Evolutionary conservation across 352 stramenopile genomes (phyloP), one percentile per base, ranked within the genome.

Genomic region (Albugo candida): DNA sequence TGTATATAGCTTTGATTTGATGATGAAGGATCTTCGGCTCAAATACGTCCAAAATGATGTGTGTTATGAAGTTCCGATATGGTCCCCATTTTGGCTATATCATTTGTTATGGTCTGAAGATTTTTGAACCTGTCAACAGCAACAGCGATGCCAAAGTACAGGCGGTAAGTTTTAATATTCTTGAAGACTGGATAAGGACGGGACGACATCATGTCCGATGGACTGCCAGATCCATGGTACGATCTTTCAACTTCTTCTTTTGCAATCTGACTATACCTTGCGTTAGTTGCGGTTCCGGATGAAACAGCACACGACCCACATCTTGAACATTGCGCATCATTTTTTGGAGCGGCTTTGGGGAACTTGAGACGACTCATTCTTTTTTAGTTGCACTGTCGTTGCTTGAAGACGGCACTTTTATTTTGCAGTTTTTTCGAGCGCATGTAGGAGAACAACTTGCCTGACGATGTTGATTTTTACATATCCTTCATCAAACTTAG

Each of bases 391-490:
- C 59, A 6, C 35, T 18, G 20, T n/a, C n/a, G n/a, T n/a, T n/a
- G 16, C 14, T 41, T 14, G 14, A 41, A 41, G 16, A 44, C 43
- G n/a, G 43, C 38, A 19, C 27, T 36, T 27, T 14, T 44, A 36
- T 49, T 49, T 13, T 49, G 38, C 13, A 19, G 21, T 14, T 14
- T 19, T 63, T 81, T 71, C 43, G n/a, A n/a, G n/a, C n/a, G n/a
- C n/a, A n/a, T n/a, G n/a, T n/a, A n/a, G n/a, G n/a, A n/a, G n/a
- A n/a, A 89, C 84, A n/a, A 71, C 63, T 44, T 77, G 70, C 27
- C 86, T 89, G 58, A 89, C 73, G 49, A 85, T 86, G 12, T n/a
- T n/a, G n/a, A n/a, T n/a, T n/a, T n/a, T n/a, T n/a, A 89, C 71
- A 27, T 85, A 83, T 74, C 73, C 86, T 45, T 89, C 76, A 17